Conservation (phyloP, 2,329 filamentous ascomycete species). For the Aspergillus tamarii region DNA sequence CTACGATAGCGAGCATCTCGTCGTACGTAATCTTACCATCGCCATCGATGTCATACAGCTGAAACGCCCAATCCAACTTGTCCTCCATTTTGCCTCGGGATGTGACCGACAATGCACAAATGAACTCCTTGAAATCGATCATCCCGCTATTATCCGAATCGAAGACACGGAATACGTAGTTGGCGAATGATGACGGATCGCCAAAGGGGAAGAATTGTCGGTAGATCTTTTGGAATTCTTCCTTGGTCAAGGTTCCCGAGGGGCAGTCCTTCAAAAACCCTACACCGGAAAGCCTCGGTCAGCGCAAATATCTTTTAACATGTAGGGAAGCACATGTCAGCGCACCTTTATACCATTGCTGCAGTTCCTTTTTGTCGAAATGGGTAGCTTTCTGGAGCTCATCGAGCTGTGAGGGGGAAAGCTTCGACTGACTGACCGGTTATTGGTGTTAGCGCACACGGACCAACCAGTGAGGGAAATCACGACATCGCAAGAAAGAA, state of each 20-base stretch:
- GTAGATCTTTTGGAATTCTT: constrained; percentile 99
- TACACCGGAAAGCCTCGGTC: constrained; percentile 41
- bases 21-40: constrained; percentile 99
- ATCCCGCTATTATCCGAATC: constrained; percentile 96
- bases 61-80: constrained; percentile 98
- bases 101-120: constrained; percentile 95
- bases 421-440: constrained; percentile 82
- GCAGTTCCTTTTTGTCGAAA: constrained; percentile 99
- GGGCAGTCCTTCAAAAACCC: constrained; percentile 99
- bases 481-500: background rate
- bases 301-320: background rate
- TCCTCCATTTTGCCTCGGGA: constrained; percentile 99
- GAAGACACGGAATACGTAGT: constrained; percentile 99
- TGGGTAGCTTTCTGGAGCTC: constrained; percentile 97
- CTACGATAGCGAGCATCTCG: constrained; percentile 97
- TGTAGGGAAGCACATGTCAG: constrained; percentile 1
- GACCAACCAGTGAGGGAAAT: background rate
- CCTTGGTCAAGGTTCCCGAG: constrained; percentile 92
- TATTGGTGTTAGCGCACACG: background rate
- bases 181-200: constrained; percentile 94
- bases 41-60: constrained; percentile 98
- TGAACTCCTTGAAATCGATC: constrained; percentile 99
- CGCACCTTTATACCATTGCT: constrained; percentile 99
- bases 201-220: constrained; percentile 99
- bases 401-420: constrained; percentile 91